Base-by-base conservation (phyloP, 2,329 filamentous ascomycete species). In the Trichoderma koningiopsis region DNA sequence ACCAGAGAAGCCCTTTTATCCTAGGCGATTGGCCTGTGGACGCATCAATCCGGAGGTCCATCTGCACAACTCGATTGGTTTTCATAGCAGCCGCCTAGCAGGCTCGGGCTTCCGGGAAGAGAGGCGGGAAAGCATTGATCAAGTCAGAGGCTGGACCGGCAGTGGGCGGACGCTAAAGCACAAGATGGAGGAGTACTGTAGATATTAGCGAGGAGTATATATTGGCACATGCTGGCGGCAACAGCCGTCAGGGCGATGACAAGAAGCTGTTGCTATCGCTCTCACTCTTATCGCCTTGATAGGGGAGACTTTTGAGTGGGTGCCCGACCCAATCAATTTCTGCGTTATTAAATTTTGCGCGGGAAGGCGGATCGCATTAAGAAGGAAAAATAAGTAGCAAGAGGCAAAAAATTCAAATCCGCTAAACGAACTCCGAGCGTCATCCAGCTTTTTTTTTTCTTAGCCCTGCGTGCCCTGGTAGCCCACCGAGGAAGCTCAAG, bases 311-410 rank as follows among this genome's bases (percentile, higher is more conserved):
- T 27, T 63, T 56, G 58, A 68, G 66, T 68, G 66, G 66, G 59
- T 62, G 66, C 66, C 52, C 7, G 66, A n/a, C 37, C 59, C 68
- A 60, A 61, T 65, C 68, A 65, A 66, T 66, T 68, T 60, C 64
- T 70, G 68, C 68, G 68, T 70, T 59, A 70, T 70, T 70, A 70
- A 70, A 68, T 70, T 68, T 62, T 68, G 29, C 27, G 63, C 64
- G 64, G 55, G 40, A 67, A 67, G 64, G 64, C 64, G 63, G 55
- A 66, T 58, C 27, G 40, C 40, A 29, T 57, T 14, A 6, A 56
- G 24, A 55, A 29, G n/a, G 27, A 61, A 69, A 55, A 59, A 62
- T 56, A 59, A n/a, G 40, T 43, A 43, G 40, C 19, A 43, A 8
- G 37, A 59, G 47, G 19, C 40, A 40, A 67, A 70, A 70, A 70